phyloP scores from a whole-genome alignment of 345 rosid species.

The Turnera subulata region DNA sequence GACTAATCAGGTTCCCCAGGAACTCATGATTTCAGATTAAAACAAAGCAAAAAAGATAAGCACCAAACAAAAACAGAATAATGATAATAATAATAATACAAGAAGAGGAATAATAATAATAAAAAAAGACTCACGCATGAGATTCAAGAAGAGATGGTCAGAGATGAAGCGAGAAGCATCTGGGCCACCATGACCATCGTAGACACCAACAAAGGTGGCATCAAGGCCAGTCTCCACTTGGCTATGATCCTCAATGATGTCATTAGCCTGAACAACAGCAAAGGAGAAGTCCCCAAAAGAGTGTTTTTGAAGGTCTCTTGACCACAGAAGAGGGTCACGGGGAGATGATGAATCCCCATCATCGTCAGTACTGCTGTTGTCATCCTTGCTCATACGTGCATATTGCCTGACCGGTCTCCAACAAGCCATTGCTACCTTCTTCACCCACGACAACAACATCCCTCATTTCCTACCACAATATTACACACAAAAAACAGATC shows the following conservation, averaged over 20 bases:
- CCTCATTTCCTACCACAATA: conserved; percentile 66
- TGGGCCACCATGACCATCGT: conserved; percentile 97
- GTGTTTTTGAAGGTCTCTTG: conserved; percentile 70
- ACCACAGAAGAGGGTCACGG: conserved; percentile 64
- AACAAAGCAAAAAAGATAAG: not conserved
- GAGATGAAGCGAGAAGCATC: conserved; percentile 77
- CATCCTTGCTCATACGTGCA: conserved; percentile 85
- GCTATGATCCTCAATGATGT: conserved; percentile 77
- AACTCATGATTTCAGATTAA: not conserved
- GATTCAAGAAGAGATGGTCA: conserved; percentile 72
- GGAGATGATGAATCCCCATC: conserved; percentile 31
- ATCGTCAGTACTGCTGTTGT: conserved; percentile 21
- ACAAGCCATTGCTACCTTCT: conserved; percentile 63
- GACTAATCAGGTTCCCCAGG: not conserved
- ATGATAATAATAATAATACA: not conserved
- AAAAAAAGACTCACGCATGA: conserved; percentile 51
- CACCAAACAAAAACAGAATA: not conserved
- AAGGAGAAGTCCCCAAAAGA: conserved; percentile 80
- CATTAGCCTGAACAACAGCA: conserved; percentile 86
- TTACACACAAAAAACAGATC: not conserved
- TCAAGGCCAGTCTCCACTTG: conserved; percentile 72
- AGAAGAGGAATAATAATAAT: not conserved
- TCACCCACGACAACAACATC: conserved; percentile 86
- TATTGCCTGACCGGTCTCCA: conserved; percentile 68
- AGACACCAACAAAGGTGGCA: conserved; percentile 76